A percentile compares a stretch with the other conserved stretches of the same genome.
Conservation (phyloP, 768 basidiomycete genomes). For the Suillus hirtellus region DNA sequence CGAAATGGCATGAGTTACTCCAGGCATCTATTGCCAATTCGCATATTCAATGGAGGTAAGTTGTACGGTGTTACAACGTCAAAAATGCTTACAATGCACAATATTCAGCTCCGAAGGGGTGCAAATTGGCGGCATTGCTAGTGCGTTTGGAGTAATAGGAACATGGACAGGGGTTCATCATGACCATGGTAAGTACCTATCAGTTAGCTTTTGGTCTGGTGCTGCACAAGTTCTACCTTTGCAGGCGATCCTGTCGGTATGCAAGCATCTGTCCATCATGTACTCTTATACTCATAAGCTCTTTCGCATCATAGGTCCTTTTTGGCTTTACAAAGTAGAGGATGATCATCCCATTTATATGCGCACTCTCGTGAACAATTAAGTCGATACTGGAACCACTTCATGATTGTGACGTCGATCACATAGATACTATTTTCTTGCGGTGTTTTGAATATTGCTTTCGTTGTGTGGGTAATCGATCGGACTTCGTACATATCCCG, state of each 20-base stretch:
- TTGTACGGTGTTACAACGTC: neutral
- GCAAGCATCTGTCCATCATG: conserved; percentile 17
- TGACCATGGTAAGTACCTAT: conserved; percentile 43
- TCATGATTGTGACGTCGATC: neutral
- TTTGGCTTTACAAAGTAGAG: conserved; percentile 69
- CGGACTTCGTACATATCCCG: too few species aligned
- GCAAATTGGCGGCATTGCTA: conserved; percentile 65
- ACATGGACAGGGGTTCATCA: conserved; percentile 67
- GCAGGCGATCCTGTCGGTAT: conserved; percentile 66
- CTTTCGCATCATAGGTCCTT: conserved; percentile 49
- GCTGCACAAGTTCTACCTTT: neutral
- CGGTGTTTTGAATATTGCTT: neutral
- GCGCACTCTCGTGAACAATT: conserved; percentile 24
- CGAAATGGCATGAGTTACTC: conserved; percentile 16
- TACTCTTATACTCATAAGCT: conserved; percentile 5
- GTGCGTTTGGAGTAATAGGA: conserved; percentile 66
- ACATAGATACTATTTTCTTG: neutral
- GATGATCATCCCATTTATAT: conserved; percentile 38
- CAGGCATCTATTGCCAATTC: conserved; percentile 57
- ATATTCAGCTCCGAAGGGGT: conserved; percentile 61
- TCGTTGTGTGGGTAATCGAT: conserved; percentile 2
- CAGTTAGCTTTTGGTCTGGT: neutral
- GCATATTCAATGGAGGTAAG: conserved; percentile 60
- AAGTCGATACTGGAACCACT: neutral
- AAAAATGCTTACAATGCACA: conserved; percentile 7